Conservation (phyloP, 2,329 filamentous ascomycete genomes). For the Colletotrichum sp. region DNA sequence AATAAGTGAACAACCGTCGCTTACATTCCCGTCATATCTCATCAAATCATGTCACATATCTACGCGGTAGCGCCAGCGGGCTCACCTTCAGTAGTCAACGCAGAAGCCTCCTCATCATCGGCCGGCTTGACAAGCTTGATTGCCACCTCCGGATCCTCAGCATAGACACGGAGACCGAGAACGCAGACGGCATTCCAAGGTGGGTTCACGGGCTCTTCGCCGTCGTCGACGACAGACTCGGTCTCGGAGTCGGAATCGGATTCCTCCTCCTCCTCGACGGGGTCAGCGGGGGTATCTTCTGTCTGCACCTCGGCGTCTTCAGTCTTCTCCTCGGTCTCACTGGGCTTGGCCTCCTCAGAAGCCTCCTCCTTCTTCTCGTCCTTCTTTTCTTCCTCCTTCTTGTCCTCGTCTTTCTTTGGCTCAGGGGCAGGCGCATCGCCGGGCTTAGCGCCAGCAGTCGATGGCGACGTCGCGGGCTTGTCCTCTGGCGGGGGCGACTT, state of each 20-base stretch:
- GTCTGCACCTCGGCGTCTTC: not conserved
- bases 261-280: not conserved
- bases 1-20: not conserved
- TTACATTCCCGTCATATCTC: not conserved
- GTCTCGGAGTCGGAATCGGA: conserved; percentile 6
- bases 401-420: conserved; percentile 3
- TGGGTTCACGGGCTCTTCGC: conserved; percentile 20
- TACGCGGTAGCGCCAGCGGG: conserved; percentile 32
- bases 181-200: conserved; percentile 50
- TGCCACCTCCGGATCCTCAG: conserved; percentile 37
- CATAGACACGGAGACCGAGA: conserved; percentile 43
- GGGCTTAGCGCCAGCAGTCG: not conserved
- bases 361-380: not conserved
- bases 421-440: not conserved
- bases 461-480: not conserved
- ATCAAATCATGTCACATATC: not conserved
- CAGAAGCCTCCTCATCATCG: conserved; percentile 31
- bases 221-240: conserved; percentile 1
- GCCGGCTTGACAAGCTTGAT: conserved; percentile 38
- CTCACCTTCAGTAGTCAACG: conserved; percentile 28
- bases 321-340: not conserved
- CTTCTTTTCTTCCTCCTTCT: not conserved
- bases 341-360: not conserved
- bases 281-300: not conserved
- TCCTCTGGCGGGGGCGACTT: not conserved